These are phyloP conservation scores for Asterophora parasitica DNA, from an alignment of 768 basidiomycete species.

Conservation along the genomic window DNA sequence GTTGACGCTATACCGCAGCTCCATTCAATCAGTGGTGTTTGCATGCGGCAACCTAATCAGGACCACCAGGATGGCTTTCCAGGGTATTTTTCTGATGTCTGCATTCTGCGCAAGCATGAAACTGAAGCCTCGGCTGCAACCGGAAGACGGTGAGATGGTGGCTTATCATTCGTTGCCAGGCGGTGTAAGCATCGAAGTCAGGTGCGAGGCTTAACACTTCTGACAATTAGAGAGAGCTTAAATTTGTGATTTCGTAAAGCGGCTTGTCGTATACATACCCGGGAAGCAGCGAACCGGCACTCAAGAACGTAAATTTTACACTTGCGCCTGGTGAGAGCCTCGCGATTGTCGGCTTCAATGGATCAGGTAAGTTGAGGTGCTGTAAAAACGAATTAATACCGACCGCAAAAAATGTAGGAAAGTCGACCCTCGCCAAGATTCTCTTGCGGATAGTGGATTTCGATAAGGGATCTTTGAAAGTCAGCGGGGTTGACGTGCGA, in stretches of 20 bases:
- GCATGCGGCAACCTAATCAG: conserved; percentile 59
- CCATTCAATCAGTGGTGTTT: conserved; percentile 67
- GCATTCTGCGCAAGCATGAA: conserved; percentile 78
- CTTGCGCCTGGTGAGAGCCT: conserved; percentile 74
- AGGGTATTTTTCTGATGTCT: conserved; percentile 81
- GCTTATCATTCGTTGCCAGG: conserved; percentile 41
- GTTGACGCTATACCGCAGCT: conserved; percentile 75
- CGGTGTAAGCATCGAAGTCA: conserved; percentile 70
- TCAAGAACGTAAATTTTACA: conserved; percentile 65
- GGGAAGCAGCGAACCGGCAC: conserved; percentile 59
- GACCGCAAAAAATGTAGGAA: conserved; percentile 43
- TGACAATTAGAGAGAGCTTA: conserved; percentile 7
- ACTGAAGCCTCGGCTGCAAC: conserved; percentile 64
- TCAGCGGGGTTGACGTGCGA: conserved; percentile 70
- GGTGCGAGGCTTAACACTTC: conserved; percentile 36
- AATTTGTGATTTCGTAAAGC: conserved; percentile 16
- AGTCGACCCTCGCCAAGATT: conserved; percentile 83
- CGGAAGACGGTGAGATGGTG: conserved; percentile 46
- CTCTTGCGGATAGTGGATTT: conserved; percentile 77
- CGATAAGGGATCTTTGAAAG: conserved; percentile 57
- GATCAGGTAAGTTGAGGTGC: conserved; percentile 53
- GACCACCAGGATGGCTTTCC: conserved; percentile 71
- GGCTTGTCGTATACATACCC: conserved; percentile 73
- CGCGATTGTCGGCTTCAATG: conserved; percentile 83
- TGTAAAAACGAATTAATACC: neutral